Conservation (phyloP, 768 basidiomycete genomes). For the Naganishia randhawae region DNA sequence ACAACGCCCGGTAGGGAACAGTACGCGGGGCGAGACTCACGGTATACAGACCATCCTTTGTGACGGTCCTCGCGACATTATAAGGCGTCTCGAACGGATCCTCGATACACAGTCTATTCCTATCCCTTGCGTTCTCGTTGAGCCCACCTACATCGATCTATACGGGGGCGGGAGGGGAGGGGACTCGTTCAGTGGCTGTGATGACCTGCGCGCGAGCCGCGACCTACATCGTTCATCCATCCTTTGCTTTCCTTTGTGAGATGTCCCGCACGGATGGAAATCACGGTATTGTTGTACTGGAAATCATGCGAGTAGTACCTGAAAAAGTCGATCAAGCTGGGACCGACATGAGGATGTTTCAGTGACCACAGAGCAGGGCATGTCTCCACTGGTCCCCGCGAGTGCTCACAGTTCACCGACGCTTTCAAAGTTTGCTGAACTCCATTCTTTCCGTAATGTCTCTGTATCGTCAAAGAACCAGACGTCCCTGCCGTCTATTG, state of each 20-base stretch:
- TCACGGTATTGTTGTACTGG: constrained; percentile 81
- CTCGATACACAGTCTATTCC: constrained; percentile 96
- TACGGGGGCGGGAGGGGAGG: constrained; percentile 12
- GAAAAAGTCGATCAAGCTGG: constrained; percentile 96
- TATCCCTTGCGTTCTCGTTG: constrained; percentile 61
- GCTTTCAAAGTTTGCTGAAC: constrained; percentile 83
- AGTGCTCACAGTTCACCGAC: constrained; percentile 89
- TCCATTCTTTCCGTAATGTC: constrained; percentile 83
- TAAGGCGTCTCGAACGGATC: constrained; percentile 96
- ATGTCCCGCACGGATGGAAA: constrained; percentile 82
- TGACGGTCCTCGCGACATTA: constrained; percentile 94
- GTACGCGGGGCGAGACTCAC: constrained; percentile 54
- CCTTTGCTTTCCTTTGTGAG: constrained; percentile 88
- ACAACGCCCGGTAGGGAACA: background rate
- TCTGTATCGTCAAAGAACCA: constrained; percentile 99
- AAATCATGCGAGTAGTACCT: constrained; percentile 93
- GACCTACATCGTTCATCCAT: constrained; percentile 86
- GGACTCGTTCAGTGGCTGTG: too few relatives aligned
- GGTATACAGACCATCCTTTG: constrained; percentile 90
- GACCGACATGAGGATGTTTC: too few relatives aligned
- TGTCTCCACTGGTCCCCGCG: too few relatives aligned
- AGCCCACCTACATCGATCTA: constrained; percentile 52
- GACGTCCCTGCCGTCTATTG: constrained; percentile 64
- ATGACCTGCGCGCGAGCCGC: background rate
- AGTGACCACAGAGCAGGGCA: too few relatives aligned